Conservation (phyloP, 306 rosid species). For the Sophora flavescens region DNA sequence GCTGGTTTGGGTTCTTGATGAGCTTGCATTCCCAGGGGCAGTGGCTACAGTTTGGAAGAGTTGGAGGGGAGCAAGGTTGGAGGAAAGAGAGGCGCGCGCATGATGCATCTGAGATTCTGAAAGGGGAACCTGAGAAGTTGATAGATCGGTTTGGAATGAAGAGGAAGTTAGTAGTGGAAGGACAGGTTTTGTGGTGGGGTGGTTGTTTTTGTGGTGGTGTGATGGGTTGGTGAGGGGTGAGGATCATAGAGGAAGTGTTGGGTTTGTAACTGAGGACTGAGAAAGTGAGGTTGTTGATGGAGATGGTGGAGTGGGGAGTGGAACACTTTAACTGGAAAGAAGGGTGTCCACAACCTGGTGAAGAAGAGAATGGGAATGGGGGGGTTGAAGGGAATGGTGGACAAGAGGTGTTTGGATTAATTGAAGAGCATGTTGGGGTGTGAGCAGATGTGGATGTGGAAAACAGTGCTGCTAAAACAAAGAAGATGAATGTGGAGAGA, state of each 20-base stretch:
- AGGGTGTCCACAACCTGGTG: slow-evolving; percentile 91
- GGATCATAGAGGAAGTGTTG: slow-evolving; percentile 62
- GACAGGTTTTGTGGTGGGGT: slow-evolving; percentile 39
- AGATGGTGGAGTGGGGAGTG: slow-evolving; percentile 57
- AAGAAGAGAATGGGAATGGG: slow-evolving; percentile 75
- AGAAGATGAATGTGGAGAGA: slow-evolving; percentile 23
- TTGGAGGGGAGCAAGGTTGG: slow-evolving; percentile 65
- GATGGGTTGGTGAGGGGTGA: slow-evolving; percentile 56
- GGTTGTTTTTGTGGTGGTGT: background rate
- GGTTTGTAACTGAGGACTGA: slow-evolving; percentile 67
- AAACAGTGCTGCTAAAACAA: background rate
- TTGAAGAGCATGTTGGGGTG: slow-evolving; percentile 44
- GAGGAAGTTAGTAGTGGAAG: slow-evolving; percentile 28
- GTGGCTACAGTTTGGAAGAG: slow-evolving; percentile 66
- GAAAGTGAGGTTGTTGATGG: slow-evolving; percentile 74
- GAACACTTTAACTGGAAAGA: slow-evolving; percentile 76
- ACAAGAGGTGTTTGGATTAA: slow-evolving; percentile 35
- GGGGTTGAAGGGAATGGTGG: slow-evolving; percentile 71
- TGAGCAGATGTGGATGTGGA: slow-evolving; percentile 31
- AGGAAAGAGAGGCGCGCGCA: slow-evolving; percentile 76
- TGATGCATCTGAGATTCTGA: slow-evolving; percentile 60
- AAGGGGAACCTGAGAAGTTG: slow-evolving; percentile 72
- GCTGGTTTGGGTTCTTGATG: slow-evolving; percentile 61
- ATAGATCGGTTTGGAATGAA: slow-evolving; percentile 65
- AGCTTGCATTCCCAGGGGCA: slow-evolving; percentile 86